Evolutionary conservation across 164 flowering plant genomes (phyloP).

Genomic region (Chimonanthus praecox): DNA sequence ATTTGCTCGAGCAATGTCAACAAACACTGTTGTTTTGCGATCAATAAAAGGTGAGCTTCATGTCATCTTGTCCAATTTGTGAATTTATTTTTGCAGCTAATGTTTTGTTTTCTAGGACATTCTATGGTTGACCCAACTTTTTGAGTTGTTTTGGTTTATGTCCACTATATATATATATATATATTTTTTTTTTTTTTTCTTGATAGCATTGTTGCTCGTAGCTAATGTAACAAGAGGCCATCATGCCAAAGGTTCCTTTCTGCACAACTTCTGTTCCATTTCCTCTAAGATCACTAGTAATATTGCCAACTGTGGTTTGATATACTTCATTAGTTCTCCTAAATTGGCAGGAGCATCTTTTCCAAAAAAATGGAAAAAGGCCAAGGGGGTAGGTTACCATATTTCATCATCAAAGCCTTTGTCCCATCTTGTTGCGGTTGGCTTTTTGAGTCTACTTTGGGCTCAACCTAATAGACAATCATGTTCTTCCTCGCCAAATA

Average conservation of each 20-base stretch:
- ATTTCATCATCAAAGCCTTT: neutral
- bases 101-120: neutral
- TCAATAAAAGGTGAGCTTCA: slow-evolving; percentile 79
- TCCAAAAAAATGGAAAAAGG: too few relatives aligned
- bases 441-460: too few relatives aligned
- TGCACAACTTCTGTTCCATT: neutral
- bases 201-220: too few relatives aligned
- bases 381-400: neutral
- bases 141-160: neutral
- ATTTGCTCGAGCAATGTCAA: slow-evolving; percentile 97
- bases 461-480: too few relatives aligned
- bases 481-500: too few relatives aligned
- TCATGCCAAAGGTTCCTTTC: neutral
- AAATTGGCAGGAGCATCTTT: neutral
- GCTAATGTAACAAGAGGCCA: too few relatives aligned
- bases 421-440: too few relatives aligned
- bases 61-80: neutral
- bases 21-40: slow-evolving; percentile 89
- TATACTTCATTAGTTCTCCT: neutral
- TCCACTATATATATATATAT: neutral
- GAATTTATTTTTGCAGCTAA: neutral
- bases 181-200: too few relatives aligned
- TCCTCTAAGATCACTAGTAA: neutral
- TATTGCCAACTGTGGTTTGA: neutral
- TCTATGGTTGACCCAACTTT: neutral